Evolutionary conservation across 1,284 basidiomycete genomes (phyloP), one percentile per base, ranked within the genome.

Genomic region (Microstroma glucosiphilum): DNA sequence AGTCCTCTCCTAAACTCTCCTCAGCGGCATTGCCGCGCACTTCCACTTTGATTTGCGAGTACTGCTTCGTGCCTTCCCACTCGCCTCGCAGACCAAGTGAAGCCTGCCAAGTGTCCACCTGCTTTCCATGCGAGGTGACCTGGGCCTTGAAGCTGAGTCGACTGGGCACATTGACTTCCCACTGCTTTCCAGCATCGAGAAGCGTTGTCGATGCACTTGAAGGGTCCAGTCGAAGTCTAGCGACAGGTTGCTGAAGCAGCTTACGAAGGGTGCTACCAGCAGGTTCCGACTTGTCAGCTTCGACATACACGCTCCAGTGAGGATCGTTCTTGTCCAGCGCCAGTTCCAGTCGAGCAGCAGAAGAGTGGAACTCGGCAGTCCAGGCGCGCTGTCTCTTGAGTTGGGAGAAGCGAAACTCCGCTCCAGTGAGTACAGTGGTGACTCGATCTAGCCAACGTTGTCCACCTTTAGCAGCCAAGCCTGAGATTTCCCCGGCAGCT

Each of bases 91-190:
- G 82, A n/a, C 92, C 92, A 55, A 96, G 84, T 25, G 86, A 85
- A 30, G 87, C 85, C 69, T 91, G 87, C 92, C 92, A 96, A 1
- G 89, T 86, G 8, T 89, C 88, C 0, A 92, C 89, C 7, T 85
- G 82, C 30, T 88, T 85, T 17, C 87, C 89, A 17, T 80, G 77
- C 15, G 89, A 90, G 66, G 85, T 80, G 53, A 96, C 83, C 8
- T 83, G 83, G 68, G 92, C 78, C 1, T 82, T 73, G 57, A 91
- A 82, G 3, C 83, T 80, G 4, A 83, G 83, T 8, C 82, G 77
- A 46, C 83, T 82, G 3, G 93, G 93, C 12, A 96, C 78, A 19
- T 88, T 88, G 62, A 96, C 83, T 71, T 92, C 85, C 92, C 91
- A 96, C 1, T 77, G 77, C 6, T 25, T 15, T 6, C 51, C 51